Evolutionary conservation across 306 rosid species (phyloP), one percentile per base, ranked within the genome.

Genomic region (Vigna mungo): DNA sequence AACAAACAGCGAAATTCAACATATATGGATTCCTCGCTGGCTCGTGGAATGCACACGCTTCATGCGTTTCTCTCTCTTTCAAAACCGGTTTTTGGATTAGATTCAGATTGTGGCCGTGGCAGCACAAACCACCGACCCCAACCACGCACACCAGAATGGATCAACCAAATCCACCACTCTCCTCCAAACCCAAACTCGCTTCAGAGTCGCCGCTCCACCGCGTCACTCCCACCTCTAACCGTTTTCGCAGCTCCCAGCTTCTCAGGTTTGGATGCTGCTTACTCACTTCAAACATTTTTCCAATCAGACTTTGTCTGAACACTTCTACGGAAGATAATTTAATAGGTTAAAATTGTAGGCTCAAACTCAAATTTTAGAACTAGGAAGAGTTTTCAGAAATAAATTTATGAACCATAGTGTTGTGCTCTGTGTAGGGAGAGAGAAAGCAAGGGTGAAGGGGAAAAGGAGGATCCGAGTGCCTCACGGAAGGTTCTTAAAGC

Each of bases 401-500:
- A 41, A 9, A 41, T 41, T 41, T 9, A 41, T 41, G 13, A 41
- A 41, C 46, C 3, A 2, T 9, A 39, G 12, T 44, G 49, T 12
- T 44, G 49, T 44, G 15, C 13, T 44, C 13, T 44, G 49, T 44
- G 36, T 70, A 92, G 93, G 82, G 85, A 89, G 8, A 62, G 46
- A 61, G 68, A 34, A 10, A n/a, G n/a, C 20, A 34, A 10, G 7
- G 27, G 32, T 9, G 48, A 63, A 63, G 49, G 69, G 48, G 44
- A n/a, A 63, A 39, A 36, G 16, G 47, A 88, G 71, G 95, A 89
- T 86, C 86, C 95, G n/a, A 48, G 77, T 70, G 83, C 84, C 23
- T 87, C 90, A 10, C 86, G 92, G 49, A 95, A 89, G 75, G 86
- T 88, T 80, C 96, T 90, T 63, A 95, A 95, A 84, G 98, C 97